These are phyloP conservation scores for Grigorovia yakushimaensis DNA, from an alignment of 805 yeast genomes.

Conservation along the genomic window DNA sequence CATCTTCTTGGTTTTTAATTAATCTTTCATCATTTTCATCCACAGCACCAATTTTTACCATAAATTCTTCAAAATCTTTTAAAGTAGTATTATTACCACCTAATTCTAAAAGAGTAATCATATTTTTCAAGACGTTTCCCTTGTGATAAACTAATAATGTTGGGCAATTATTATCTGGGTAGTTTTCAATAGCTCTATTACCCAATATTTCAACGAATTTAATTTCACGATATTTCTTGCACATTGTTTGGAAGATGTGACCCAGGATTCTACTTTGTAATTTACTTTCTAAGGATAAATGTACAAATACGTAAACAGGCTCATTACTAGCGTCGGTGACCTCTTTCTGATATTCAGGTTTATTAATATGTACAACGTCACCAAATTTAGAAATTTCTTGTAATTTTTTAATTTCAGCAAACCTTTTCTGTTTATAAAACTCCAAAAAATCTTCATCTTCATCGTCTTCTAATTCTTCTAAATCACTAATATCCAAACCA, in stretches of 20 bases:
- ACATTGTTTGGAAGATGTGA: constrained; percentile 45
- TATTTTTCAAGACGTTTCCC: constrained; percentile 70
- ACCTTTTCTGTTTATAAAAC: constrained; percentile 63
- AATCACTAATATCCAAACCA: constrained; percentile 63
- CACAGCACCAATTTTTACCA: constrained; percentile 61
- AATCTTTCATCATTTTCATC: constrained; percentile 59
- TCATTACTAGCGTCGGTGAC: constrained; percentile 68
- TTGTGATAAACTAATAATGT: constrained; percentile 76
- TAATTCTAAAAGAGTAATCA: constrained; percentile 64
- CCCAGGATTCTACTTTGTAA: constrained; percentile 67
- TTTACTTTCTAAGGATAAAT: constrained; percentile 58
- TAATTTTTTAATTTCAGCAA: constrained; percentile 60
- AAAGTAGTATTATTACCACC: constrained; percentile 74
- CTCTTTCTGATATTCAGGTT: constrained; percentile 80
- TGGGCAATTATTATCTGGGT: constrained; percentile 86
- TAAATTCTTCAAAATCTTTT: constrained; percentile 61
- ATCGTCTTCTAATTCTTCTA: constrained; percentile 82
- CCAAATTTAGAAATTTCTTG: constrained; percentile 58
- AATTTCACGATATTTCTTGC: constrained; percentile 64
- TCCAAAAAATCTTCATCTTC: constrained; percentile 88
- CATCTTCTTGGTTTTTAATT: constrained; percentile 48
- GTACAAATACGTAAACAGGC: constrained; percentile 60
- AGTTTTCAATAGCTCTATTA: constrained; percentile 80
- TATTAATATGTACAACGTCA: constrained; percentile 62
- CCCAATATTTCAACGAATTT: constrained; percentile 93